phyloP scores from a whole-genome alignment of 2,329 filamentous ascomycete genomes.

The Neonectria hederae region DNA sequence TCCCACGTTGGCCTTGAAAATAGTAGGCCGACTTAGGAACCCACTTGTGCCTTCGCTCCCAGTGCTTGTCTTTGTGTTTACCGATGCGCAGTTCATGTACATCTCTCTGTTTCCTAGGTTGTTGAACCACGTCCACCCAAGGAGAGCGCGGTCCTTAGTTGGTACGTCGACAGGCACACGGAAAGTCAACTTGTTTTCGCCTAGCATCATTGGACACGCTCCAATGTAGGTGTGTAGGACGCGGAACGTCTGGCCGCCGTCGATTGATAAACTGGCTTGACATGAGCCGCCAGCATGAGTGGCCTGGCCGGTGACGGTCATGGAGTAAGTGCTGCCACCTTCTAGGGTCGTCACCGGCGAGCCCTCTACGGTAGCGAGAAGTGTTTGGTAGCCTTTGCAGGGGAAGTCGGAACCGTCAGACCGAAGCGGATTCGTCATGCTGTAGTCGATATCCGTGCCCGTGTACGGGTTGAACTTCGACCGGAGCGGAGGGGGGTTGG shows the following conservation, averaged over 20 bases:
- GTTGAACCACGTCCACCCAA: slow-evolving; percentile 74
- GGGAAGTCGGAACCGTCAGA: slow-evolving; percentile 73
- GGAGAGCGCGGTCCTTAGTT: slow-evolving; percentile 56
- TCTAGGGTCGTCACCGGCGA: slow-evolving; percentile 59
- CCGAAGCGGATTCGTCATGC: slow-evolving; percentile 72
- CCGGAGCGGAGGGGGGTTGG: slow-evolving; percentile 57
- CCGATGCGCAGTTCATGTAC: slow-evolving; percentile 75
- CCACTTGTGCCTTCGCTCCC: slow-evolving; percentile 6
- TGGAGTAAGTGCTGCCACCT: slow-evolving; percentile 61
- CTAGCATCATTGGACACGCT: slow-evolving; percentile 44
- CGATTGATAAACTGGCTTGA: slow-evolving; percentile 69
- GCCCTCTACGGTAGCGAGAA: slow-evolving; percentile 45
- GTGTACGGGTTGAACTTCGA: slow-evolving; percentile 61
- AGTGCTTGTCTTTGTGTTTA: slow-evolving; percentile 55
- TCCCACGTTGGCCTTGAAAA: slow-evolving; percentile 74
- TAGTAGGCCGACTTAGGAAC: slow-evolving; percentile 59
- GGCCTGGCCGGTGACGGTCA: slow-evolving; percentile 64
- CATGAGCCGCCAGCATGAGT: slow-evolving; percentile 69
- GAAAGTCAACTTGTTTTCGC: slow-evolving; percentile 51
- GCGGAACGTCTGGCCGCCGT: slow-evolving; percentile 66
- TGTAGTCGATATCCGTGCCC: slow-evolving; percentile 67
- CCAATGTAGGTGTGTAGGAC: slow-evolving; percentile 55
- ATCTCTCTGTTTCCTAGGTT: slow-evolving; percentile 71
- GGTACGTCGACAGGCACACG: slow-evolving; percentile 63
- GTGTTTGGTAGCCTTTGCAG: slow-evolving; percentile 70